Evolutionary conservation across 2,329 filamentous ascomycete genomes (phyloP), one percentile per base, ranked within the genome.

Genomic region (Fusarium oligoseptatum): DNA sequence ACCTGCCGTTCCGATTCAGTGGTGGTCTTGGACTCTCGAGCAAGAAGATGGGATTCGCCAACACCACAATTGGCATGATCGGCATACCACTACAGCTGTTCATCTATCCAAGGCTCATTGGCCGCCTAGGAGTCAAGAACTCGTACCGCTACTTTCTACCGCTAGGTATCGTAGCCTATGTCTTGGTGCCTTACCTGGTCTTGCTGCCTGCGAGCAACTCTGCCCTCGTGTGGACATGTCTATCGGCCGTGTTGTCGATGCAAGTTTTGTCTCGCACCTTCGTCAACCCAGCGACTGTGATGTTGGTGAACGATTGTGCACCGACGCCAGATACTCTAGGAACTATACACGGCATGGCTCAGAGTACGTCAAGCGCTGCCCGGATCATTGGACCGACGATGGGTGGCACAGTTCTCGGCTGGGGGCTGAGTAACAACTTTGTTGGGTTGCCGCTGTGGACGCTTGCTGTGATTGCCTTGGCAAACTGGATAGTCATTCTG

Each of bases 251-350:
- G 27, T 61, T 79, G 4, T 45, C 64, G 5, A 29, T 77, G 61
- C 72, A 78, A 4, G 72, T 79, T 24, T 41, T 78, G 27, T 71
- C 77, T 11, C 57, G 77, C 14, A 73, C 70, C 3, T 79, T 79
- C 58, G 71, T 78, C 37, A 75, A 60, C 24, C 78, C 76, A 20
- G 77, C 77, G 11, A 75, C 78, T 2, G 72, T 79, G 10, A 73
- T 80, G 65, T 45, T 79, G 27, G 75, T 79, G 41, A 79, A 79
- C 56, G 76, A 78, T 9, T 76, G 66, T 3, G 74, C 77, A 2
- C 76, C 78, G 6, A 71, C 65, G 24, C 77, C 72, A 5, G 66
- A 60, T 7, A 48, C 75, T 14, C 70, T 79, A 14, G 75, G 76
- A 2, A 79, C 76, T 3, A 67, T 79, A 5, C 76, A 80, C 22